Evolutionary conservation across 805 yeast species (phyloP), one percentile per base, ranked within the genome.

Genomic region (Ogataea glucozyma): DNA sequence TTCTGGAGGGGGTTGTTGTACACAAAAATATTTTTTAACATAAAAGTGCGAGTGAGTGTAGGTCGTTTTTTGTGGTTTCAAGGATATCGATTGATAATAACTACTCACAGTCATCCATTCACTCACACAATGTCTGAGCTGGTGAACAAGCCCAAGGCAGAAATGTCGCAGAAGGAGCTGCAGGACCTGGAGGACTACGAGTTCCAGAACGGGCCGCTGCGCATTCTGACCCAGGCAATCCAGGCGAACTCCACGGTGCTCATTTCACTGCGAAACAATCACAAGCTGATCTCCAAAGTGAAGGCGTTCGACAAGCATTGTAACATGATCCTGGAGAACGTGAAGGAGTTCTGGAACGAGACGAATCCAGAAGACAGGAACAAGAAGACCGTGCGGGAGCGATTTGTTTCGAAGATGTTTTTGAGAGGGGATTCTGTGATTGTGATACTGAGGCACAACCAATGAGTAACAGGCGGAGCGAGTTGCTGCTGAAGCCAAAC

Each of bases 271-370:
- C 76, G 99, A 58, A 93, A 93, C 63, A 90, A 91, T 64, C 97
- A 90, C 61, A 93, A 93, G 65, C 72, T 93, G 30, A 76, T 93
- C 22, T 96, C 90, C 2, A 80, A 87, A 52, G 93, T 93, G 38
- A 86, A 86, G 58, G 97, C 98, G 0, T 93, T 89, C 64, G 99
- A 93, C 62, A 81, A 96, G 60, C 99, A 93, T 66, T 85, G 96
- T 49, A 93, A 93, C 64, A 79, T 93, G 85, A 83, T 93, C 8
- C 69, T 93, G 46, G 96, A 88, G 58, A 88, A 89, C 56, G 97
- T 91, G 26, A 88, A 86, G 62, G 99, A 93, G 60, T 70, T 85
- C 17, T 54, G 79, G 78, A 54, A 75, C 62, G 67, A 66, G 37
- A 48, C 50, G 9, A 95, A 93, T 5, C 85, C 83, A 2, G 56